These are phyloP conservation scores for Fraxinus platypoda DNA, from an alignment of 305 asterid genomes.

Conservation along the genomic window DNA sequence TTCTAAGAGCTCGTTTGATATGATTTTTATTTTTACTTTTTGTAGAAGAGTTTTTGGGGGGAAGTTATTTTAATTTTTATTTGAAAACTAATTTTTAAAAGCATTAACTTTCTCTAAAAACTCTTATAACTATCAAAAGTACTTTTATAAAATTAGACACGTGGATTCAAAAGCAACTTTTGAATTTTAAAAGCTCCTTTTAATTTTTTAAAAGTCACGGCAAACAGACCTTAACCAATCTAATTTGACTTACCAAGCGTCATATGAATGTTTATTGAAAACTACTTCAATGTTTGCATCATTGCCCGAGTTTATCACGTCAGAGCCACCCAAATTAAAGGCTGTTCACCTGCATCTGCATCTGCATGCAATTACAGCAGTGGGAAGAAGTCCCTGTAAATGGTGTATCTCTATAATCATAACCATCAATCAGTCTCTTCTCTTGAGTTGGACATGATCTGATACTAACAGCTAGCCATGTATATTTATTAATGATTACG, in stretches of 20 bases:
- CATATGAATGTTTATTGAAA: not conserved
- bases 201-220: too few relatives aligned
- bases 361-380: not conserved
- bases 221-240: not conserved
- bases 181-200: too few relatives aligned
- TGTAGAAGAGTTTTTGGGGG: too few relatives aligned
- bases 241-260: not conserved
- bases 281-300: not conserved
- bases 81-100: too few relatives aligned
- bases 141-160: too few relatives aligned
- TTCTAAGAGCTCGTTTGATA: not conserved
- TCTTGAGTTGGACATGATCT: not conserved
- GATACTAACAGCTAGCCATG: slow-evolving; percentile 5
- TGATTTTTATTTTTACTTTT: too few relatives aligned
- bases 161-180: too few relatives aligned
- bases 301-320: not conserved
- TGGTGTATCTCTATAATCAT: not conserved
- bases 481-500: slow-evolving; percentile 29
- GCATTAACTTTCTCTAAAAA: too few relatives aligned
- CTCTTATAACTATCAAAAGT: too few relatives aligned
- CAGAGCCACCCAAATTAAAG: slow-evolving; percentile 14
- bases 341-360: not conserved
- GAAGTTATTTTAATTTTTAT: too few relatives aligned
- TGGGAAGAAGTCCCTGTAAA: not conserved
- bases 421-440: slow-evolving; percentile 2